These are phyloP conservation scores for Trametes sanguinea DNA, from an alignment of 768 basidiomycete genomes.

Conservation along the genomic window DNA sequence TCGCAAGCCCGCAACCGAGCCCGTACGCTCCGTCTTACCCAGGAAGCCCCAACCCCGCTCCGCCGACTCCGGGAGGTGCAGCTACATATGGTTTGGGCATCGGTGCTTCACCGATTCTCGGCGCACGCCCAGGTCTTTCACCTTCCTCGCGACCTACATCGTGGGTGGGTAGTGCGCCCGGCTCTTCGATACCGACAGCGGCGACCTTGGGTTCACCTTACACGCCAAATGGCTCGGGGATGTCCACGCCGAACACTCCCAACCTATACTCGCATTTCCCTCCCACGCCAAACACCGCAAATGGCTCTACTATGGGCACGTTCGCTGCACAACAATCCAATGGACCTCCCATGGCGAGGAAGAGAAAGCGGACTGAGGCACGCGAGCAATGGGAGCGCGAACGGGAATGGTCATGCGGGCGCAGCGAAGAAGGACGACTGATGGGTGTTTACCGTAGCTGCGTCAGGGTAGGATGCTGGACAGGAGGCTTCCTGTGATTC, in stretches of 20 bases:
- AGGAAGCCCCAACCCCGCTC: slow-evolving; percentile 13
- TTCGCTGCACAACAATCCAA: slow-evolving; percentile 26
- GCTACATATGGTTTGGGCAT: slow-evolving; percentile 18
- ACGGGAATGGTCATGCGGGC: slow-evolving; percentile 1
- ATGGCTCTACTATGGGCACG: slow-evolving; percentile 18
- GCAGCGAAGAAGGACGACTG: slow-evolving; percentile 34
- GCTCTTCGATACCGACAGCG: slow-evolving; percentile 28
- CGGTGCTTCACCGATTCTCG: slow-evolving; percentile 13
- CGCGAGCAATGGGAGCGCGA: slow-evolving; percentile 19
- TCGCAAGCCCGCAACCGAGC: slow-evolving; percentile 29
- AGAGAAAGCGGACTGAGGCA: slow-evolving; percentile 20
- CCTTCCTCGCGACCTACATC: slow-evolving; percentile 13
- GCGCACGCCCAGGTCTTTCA: slow-evolving; percentile 8
- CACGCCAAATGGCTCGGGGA: slow-evolving; percentile 11
- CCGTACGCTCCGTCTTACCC: slow-evolving; percentile 13
- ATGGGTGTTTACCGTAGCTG: neutral
- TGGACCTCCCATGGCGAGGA: slow-evolving; percentile 19
- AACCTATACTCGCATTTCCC: slow-evolving; percentile 37
- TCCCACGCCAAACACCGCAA: slow-evolving; percentile 36
- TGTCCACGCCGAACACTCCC: slow-evolving; percentile 21
- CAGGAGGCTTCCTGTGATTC: neutral
- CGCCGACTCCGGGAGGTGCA: slow-evolving; percentile 5
- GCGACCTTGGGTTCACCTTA: slow-evolving; percentile 32
- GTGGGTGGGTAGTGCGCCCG: slow-evolving; percentile 5
- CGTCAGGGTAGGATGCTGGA: neutral